A percentile compares a stretch with the other conserved stretches of the same genome.
Conservation (phyloP, 163 green algal species). For the Coccomyxa subellipsoidea region DNA sequence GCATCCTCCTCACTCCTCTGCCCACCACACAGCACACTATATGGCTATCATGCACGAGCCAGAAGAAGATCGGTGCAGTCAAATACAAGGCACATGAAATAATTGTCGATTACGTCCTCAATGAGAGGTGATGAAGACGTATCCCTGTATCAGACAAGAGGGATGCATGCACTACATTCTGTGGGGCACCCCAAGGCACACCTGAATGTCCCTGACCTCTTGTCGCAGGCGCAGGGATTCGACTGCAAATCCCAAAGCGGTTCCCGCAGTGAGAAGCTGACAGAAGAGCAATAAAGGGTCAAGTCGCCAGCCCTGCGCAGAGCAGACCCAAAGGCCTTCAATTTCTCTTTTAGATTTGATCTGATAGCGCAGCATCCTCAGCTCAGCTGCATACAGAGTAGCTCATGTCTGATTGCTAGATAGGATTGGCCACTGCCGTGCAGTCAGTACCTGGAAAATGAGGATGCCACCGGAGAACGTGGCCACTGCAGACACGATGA, state of each 20-base stretch:
- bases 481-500: constrained; percentile 26
- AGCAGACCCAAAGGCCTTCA: too few relatives aligned
- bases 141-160: neutral
- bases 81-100: too few relatives aligned
- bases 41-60: neutral
- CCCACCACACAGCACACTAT: neutral
- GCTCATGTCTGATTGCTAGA: too few relatives aligned
- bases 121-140: too few relatives aligned
- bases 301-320: constrained; percentile 18
- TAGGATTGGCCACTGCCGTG: too few relatives aligned
- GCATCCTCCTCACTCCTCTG: neutral
- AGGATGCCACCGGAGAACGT: constrained; percentile 37
- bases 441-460: constrained; percentile 31
- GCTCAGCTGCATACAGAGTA: too few relatives aligned
- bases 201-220: neutral
- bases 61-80: too few relatives aligned
- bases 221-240: constrained; percentile 14
- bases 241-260: constrained; percentile 1
- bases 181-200: neutral
- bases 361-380: too few relatives aligned
- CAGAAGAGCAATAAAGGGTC: constrained; percentile 16
- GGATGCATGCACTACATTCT: neutral
- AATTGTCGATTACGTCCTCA: too few relatives aligned
- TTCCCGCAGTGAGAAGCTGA: constrained; percentile 12
- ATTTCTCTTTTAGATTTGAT: too few relatives aligned